Percentiles rank a stretch among this genome's conserved stretches.
These are phyloP conservation scores for Fusarium mexicanum DNA, from an alignment of 2,329 filamentous ascomycete genomes.

Conservation along the genomic window DNA sequence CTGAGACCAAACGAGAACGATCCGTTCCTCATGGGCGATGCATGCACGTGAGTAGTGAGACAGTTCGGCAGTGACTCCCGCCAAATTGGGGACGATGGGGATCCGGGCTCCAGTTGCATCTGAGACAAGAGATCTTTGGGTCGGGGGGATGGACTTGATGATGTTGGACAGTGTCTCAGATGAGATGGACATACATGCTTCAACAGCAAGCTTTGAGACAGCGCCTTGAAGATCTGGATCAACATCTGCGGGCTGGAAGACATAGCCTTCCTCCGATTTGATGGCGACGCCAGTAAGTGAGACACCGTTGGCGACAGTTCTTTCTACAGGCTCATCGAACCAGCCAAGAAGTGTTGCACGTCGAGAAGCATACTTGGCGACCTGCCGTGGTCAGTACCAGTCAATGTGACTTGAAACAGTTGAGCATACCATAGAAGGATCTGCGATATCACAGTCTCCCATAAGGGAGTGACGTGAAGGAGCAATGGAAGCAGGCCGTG, in stretches of 20 bases:
- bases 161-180: conserved; percentile 38
- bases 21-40: conserved; percentile 33
- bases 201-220: conserved; percentile 34
- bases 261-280: conserved; percentile 25
- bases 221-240: conserved; percentile 33
- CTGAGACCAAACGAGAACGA: conserved; percentile 39
- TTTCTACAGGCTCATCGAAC: conserved; percentile 38
- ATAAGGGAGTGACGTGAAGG: neutral
- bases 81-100: conserved; percentile 30
- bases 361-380: conserved; percentile 41
- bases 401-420: neutral
- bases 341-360: conserved; percentile 41
- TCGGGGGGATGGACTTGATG: conserved; percentile 21
- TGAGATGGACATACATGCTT: conserved; percentile 31
- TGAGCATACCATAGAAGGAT: neutral
- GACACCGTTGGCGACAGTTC: conserved; percentile 35
- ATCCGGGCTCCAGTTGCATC: conserved; percentile 35
- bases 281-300: conserved; percentile 38
- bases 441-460: neutral
- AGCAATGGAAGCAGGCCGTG: neutral
- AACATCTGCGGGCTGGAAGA: conserved; percentile 34
- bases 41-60: conserved; percentile 31
- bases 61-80: conserved; percentile 22
- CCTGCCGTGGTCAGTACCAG: conserved; percentile 19
- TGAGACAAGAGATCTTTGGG: neutral